Base-by-base conservation (phyloP, 345 rosid genomes). In the Geranium rotundifolium region DNA sequence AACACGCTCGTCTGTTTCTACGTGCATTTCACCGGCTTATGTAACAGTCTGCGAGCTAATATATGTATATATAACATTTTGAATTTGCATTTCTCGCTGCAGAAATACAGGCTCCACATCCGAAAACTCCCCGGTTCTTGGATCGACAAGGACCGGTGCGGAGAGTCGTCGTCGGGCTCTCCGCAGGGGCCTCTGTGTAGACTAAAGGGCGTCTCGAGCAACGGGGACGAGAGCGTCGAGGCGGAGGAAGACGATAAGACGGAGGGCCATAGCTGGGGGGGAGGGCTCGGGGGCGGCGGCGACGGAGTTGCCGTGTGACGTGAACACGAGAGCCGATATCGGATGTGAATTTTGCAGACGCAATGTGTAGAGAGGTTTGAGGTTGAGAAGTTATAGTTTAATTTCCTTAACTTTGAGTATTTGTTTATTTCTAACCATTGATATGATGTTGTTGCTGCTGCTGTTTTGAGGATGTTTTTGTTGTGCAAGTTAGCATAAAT, bases 81-180 rank as follows among this genome's bases (percentile, higher is more conserved):
- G 27, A 0, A 58, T 54, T 64, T 65, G 29, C 27, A 54, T 50
- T 14, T 50, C 19, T 68, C 27, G 41, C 13, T 76, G 67, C 81
- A 89, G 96, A 89, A 89, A 72, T 89, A 86, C 70, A 76, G 96
- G 65, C 84, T 86, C 67, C 88, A 86, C 73, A 72, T 82, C 20
- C 77, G 85, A 49, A 84, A 82, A 69, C 68, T 71, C 50, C 79
- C 85, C 30, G 56, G 68, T 17, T 54, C 78, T 18, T 65, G 80
- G 69, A 69, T 72, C 60, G 71, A 72, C 61, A 77, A 69, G 65
- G 72, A 71, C 14, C 80, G 67, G 23, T 63, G 54, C 27, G 58
- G 61, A 50, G 81, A 67, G 74, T 69, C 19, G 69, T 69, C 65
- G 65, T 78, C 86, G 9, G 84, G 73, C 57, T 88, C 92, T 0